Conservation (phyloP, 2,329 filamentous ascomycete genomes). For the Aureobasidium leucospermi region DNA sequence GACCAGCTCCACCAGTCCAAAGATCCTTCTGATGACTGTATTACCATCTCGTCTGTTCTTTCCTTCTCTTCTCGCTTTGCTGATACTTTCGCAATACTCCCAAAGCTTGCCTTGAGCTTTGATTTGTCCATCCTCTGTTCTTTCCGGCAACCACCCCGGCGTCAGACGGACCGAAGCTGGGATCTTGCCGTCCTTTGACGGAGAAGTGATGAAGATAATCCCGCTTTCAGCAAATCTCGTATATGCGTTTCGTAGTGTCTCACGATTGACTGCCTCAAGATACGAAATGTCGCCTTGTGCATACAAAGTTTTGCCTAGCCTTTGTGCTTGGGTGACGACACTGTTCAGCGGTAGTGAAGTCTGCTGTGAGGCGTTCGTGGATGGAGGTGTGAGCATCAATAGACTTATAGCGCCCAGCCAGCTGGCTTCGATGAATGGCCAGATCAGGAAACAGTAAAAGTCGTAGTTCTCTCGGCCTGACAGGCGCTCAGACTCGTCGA, state of each 20-base stretch:
- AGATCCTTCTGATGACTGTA: conserved; percentile 75
- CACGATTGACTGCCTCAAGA: conserved; percentile 97
- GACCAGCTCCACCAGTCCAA: conserved; percentile 67
- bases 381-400: conserved; percentile 74
- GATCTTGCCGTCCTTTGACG: conserved; percentile 56
- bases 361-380: conserved; percentile 9
- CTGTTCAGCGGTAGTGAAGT: conserved; percentile 69
- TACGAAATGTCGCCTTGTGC: conserved; percentile 96
- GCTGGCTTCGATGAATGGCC: conserved; percentile 92
- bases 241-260: conserved; percentile 92
- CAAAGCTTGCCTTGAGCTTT: conserved; percentile 70
- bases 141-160: conserved; percentile 45
- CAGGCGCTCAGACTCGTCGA: conserved; percentile 67
- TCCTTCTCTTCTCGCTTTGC: conserved; percentile 73
- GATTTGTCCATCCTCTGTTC: conserved; percentile 58
- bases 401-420: conserved; percentile 89
- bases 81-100: conserved; percentile 87
- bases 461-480: conserved; percentile 90
- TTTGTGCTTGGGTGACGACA: conserved; percentile 64
- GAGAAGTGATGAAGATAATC: conserved; percentile 64
- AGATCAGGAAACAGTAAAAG: conserved; percentile 97
- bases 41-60: conserved; percentile 94
- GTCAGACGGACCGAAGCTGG: conserved; percentile 60
- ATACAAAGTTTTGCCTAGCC: conserved; percentile 93
- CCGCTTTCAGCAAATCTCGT: conserved; percentile 83